Base-by-base conservation (phyloP, 306 rosid genomes). In the Ochetophila trinervis region DNA sequence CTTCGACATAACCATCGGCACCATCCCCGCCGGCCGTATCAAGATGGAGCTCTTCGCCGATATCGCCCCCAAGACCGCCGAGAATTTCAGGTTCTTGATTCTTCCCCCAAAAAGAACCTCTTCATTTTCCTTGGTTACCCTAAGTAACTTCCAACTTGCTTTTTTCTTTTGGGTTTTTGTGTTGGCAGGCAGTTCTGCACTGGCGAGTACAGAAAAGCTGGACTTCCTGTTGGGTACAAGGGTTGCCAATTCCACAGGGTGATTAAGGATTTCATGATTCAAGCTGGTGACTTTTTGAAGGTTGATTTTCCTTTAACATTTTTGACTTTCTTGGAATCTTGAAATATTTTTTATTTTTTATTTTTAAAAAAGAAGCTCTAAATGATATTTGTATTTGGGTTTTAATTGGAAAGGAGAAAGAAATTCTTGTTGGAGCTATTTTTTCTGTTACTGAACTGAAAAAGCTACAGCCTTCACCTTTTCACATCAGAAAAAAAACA, bases 11-110 rank as follows among this genome's bases (percentile, higher is more conserved):
- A 93, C 97, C 75, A 93, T 93, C 83, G 98, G 98, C 52, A 84
- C 83, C 78, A 87, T 93, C n/a, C 94, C 98, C 0, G 97, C 97
- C 0, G 98, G 98, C 34, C 90, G 98, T 63, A 93, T 93, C 87
- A 89, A 89, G 87, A 89, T 93, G 98, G 98, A 93, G 82, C 97
- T 93, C 62, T 93, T 93, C 86, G 98, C 97, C 18, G 97, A 93
- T 71, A 86, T 93, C 53, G 77, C 91, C 67, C 97, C 98, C 63
- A 87, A 84, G 78, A 87, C 91, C 61, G 94, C 98, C 7, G 98
- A 87, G 53, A 93, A 93, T 68, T 93, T 93, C 91, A 84, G 96
- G 96, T 40, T 8, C 10, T 12, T 40, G 10, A 9, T 40, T 40
- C 12, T 40, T 40, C 12, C 12, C 12, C 12, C 45, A 1, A 1